Percentiles rank a stretch among this genome's conserved stretches.
These are phyloP conservation scores for Tuber calosporum DNA, from an alignment of 495 filamentous ascomycete species.

Conservation along the genomic window DNA sequence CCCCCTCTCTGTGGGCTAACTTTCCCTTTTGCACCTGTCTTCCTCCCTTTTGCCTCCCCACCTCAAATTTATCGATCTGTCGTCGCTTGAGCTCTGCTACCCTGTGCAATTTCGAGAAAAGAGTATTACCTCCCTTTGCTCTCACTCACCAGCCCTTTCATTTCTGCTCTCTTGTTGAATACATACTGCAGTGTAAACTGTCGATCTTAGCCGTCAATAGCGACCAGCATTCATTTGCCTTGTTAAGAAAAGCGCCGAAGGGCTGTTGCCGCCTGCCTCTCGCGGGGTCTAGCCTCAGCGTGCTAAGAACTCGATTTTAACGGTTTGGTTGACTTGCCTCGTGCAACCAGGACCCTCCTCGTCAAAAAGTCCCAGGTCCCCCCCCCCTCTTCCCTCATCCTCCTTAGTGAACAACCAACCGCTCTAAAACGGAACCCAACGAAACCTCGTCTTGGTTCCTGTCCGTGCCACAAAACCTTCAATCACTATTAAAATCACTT, in stretches of 20 bases:
- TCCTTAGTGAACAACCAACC: slow-evolving; percentile 20
- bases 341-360: slow-evolving; percentile 38
- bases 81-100: not conserved
- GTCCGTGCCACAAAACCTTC: not conserved
- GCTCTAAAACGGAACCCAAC: slow-evolving; percentile 25
- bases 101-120: not conserved
- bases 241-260: slow-evolving; percentile 3
- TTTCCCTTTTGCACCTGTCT: not conserved
- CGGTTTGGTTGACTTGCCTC: slow-evolving; percentile 39
- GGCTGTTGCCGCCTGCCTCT: not conserved
- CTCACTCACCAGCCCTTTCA: not conserved
- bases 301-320: slow-evolving; percentile 15
- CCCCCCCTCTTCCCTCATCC: slow-evolving; percentile 31
- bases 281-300: not conserved
- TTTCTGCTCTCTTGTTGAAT: not conserved
- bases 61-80: not conserved
- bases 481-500: not conserved
- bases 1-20: not conserved
- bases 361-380: slow-evolving; percentile 31
- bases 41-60: not conserved
- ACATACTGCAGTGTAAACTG: not conserved
- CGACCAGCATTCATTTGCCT: not conserved
- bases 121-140: not conserved
- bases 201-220: slow-evolving; percentile 3
- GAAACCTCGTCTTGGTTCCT: slow-evolving; percentile 1